Evolutionary conservation across 257 asterid genomes (phyloP).

Genomic region (Rauvolfia tetraphylla): DNA sequence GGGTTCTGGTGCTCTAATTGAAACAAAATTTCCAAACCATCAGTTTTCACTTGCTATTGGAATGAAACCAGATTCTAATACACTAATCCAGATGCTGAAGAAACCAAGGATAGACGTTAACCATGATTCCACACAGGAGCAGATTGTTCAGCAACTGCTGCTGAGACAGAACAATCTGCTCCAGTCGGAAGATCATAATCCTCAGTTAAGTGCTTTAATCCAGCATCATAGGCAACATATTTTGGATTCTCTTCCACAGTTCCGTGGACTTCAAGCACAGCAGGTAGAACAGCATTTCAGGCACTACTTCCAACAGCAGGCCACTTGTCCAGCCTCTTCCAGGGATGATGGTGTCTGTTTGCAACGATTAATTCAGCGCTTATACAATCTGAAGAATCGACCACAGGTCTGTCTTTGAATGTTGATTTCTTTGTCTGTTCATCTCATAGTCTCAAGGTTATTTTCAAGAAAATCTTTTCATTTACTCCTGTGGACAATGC

Average conservation of each 20-base stretch:
- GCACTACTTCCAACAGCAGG: conserved; percentile 27
- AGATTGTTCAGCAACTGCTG: conserved; percentile 26
- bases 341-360: conserved; percentile 41
- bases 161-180: conserved; percentile 22
- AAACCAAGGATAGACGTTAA: conserved; percentile 31
- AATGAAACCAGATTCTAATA: conserved; percentile 19
- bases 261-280: conserved; percentile 17
- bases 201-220: conserved; percentile 29
- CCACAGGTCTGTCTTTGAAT: conserved; percentile 36
- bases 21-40: conserved; percentile 15
- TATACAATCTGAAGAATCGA: conserved; percentile 36
- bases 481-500: not conserved
- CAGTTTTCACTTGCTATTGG: conserved; percentile 20
- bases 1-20: conserved; percentile 18
- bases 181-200: conserved; percentile 30
- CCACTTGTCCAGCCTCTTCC: conserved; percentile 22
- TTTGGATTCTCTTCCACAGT: conserved; percentile 25
- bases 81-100: conserved; percentile 23
- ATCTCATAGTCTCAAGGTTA: not conserved
- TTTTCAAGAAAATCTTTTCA: not conserved
- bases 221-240: conserved; percentile 25
- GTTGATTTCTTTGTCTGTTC: not conserved
- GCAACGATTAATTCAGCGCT: conserved; percentile 38
- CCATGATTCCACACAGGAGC: conserved; percentile 27
- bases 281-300: conserved; percentile 25